Conservation (phyloP, 352 stramenopile species). For the Phytophthora megakarya region DNA sequence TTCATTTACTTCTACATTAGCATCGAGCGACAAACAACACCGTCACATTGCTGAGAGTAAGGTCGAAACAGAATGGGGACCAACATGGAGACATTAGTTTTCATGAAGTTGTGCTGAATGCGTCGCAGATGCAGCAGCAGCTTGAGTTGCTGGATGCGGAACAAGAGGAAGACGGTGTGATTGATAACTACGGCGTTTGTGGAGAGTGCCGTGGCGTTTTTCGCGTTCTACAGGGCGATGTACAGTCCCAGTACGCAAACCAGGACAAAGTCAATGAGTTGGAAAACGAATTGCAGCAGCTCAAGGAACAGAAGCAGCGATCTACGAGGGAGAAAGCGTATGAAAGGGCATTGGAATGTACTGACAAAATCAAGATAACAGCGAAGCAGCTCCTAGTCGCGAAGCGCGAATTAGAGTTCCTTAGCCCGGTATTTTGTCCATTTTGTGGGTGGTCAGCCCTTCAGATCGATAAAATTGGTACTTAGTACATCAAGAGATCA, state of each 20-base stretch:
- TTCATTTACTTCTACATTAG: no score
- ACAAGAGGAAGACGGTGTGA: constrained; percentile 11
- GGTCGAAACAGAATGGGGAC: constrained; percentile 3
- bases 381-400: constrained; percentile 31
- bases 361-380: constrained; percentile 30
- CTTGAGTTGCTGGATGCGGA: constrained; percentile 31
- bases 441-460: constrained; percentile 39
- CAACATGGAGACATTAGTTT: constrained; percentile 21
- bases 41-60: no score
- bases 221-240: constrained; percentile 40
- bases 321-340: constrained; percentile 43
- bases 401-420: constrained; percentile 46
- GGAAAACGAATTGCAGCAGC: constrained; percentile 19
- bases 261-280: constrained; percentile 30
- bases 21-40: no score
- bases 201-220: constrained; percentile 56
- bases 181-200: constrained; percentile 54
- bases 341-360: constrained; percentile 35
- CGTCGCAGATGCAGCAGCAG: constrained; percentile 35
- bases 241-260: constrained; percentile 26
- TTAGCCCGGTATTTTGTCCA: constrained; percentile 47
- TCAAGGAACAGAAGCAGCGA: constrained; percentile 38
- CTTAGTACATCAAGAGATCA: neutral
- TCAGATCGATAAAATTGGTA: neutral
- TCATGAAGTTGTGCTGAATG: constrained; percentile 34